Conservation (phyloP, 2,329 filamentous ascomycete genomes). For the Xylaria sp. region DNA sequence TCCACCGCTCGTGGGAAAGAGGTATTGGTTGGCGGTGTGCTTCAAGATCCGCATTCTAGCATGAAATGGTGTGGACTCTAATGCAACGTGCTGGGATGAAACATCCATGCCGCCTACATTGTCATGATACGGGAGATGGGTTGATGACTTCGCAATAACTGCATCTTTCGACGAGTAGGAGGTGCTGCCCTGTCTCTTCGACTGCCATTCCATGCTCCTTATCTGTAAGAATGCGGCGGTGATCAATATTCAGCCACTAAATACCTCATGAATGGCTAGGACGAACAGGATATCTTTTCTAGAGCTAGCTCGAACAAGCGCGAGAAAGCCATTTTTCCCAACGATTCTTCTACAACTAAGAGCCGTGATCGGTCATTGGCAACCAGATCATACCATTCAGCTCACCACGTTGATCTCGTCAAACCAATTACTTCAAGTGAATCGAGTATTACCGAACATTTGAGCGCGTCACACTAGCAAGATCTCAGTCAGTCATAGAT, state of each 20-base stretch:
- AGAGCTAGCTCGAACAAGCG: neutral
- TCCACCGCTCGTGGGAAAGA: conserved; percentile 10
- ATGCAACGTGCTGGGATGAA: neutral
- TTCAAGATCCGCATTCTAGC: conserved; percentile 4
- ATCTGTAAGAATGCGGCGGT: conserved; percentile 3
- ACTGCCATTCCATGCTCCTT: neutral
- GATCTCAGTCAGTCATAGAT: neutral
- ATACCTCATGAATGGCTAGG: neutral
- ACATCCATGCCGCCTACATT: neutral
- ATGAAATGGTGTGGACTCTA: neutral
- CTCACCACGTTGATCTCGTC: neutral
- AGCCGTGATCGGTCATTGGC: neutral
- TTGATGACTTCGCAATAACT: neutral
- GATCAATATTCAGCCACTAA: conserved; percentile 1
- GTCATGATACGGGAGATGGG: neutral
- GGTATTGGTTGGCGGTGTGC: neutral
- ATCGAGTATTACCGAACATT: neutral
- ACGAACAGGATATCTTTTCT: neutral
- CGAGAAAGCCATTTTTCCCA: neutral
- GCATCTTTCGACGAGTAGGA: neutral
- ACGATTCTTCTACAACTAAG: neutral
- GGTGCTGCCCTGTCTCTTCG: neutral
- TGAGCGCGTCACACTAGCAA: neutral
- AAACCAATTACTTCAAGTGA: neutral
- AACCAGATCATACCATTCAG: neutral